phyloP scores from a whole-genome alignment of 148 eudicot genomes.

The Nepenthes mirabilis region DNA sequence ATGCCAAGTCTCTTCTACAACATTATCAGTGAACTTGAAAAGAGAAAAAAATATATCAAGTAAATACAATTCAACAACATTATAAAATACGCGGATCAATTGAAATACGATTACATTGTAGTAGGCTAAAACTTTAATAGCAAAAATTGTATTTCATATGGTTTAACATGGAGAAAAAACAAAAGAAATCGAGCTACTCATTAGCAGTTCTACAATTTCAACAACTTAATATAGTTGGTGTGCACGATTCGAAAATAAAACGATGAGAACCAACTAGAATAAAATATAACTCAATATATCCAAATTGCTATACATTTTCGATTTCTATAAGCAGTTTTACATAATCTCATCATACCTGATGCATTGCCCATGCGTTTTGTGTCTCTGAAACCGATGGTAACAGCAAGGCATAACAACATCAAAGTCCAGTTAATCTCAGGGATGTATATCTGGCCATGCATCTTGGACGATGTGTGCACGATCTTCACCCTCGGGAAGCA shows the following conservation, averaged over 20 bases:
- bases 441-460: conserved; percentile 91
- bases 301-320: neutral
- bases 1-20: neutral
- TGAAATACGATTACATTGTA: no score
- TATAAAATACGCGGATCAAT: no score
- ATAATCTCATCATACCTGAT: conserved; percentile 42
- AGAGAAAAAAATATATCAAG: neutral
- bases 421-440: conserved; percentile 90
- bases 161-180: no score
- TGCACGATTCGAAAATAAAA: no score
- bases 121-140: no score
- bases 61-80: neutral
- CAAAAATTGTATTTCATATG: no score
- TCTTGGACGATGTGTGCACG: conserved; percentile 78
- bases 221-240: no score
- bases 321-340: neutral
- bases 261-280: no score
- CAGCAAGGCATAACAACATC: conserved; percentile 83
- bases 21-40: no score
- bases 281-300: neutral
- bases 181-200: no score
- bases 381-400: conserved; percentile 88
- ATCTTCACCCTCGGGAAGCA: conserved; percentile 88
- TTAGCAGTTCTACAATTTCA: no score
- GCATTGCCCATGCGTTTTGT: conserved; percentile 88